Evolutionary conservation across 2,329 filamentous ascomycete species (phyloP).

Genomic region (Fusarium brevicatenulatum): DNA sequence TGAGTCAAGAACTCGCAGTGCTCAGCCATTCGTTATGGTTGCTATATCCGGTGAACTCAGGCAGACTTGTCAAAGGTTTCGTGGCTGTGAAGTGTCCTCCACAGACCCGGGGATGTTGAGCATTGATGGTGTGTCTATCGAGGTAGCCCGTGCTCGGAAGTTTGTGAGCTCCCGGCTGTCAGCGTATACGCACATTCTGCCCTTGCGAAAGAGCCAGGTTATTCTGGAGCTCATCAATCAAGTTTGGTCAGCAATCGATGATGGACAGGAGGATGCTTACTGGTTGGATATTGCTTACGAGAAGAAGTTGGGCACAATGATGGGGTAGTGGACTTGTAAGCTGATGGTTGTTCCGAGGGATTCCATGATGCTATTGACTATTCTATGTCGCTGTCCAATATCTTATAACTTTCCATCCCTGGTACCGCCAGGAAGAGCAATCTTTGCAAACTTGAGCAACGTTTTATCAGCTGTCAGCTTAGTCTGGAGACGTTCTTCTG

Average conservation of each 20-base stretch:
- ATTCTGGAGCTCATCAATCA: slow-evolving; percentile 9
- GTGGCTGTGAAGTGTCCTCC: rapidly evolving
- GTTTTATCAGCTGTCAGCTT: slow-evolving; percentile 2
- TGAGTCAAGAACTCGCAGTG: slow-evolving; percentile 11
- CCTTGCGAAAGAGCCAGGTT: not conserved
- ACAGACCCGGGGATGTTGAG: not conserved
- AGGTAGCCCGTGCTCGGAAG: not conserved
- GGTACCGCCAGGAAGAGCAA: not conserved
- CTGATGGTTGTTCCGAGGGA: rapidly evolving
- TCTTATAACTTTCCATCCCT: not conserved
- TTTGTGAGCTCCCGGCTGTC: not conserved
- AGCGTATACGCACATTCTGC: slow-evolving; percentile 7
- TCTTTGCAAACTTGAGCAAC: not conserved
- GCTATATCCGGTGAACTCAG: not conserved
- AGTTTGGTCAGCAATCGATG: not conserved
- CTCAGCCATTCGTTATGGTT: slow-evolving; percentile 9
- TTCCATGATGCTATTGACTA: not conserved
- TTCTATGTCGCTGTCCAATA: rapidly evolving
- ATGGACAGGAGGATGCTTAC: not conserved
- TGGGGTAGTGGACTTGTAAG: not conserved
- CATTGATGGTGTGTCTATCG: not conserved
- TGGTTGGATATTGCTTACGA: slow-evolving; percentile 11
- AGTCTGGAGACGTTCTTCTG: slow-evolving; percentile 1
- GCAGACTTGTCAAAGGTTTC: not conserved
- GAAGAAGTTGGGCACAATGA: slow-evolving; percentile 6